Evolutionary conservation across 2,329 filamentous ascomycete genomes (phyloP), one percentile per base, ranked within the genome.

Genomic region (Hymenoscyphus occultus): DNA sequence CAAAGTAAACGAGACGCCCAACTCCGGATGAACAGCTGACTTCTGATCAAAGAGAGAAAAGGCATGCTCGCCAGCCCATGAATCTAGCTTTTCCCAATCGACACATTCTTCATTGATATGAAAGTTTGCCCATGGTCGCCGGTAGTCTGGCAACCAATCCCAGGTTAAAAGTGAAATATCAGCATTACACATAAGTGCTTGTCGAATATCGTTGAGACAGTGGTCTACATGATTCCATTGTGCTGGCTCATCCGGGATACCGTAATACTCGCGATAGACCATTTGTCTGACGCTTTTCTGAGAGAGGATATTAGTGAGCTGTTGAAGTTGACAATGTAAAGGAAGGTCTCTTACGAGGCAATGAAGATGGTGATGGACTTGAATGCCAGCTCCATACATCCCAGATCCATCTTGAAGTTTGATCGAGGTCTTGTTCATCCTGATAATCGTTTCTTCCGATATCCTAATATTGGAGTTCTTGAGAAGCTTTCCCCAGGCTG

Each of bases 361-460:
- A 48, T 66, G 64, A 19, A 66, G n/a, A 56, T 66, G 60, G 32
- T 66, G 64, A 56, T 64, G 62, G 14, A 59, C 64, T 58, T 59
- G 56, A 16, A 66, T 28, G 7, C 61, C 61, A 10, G 59, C 61
- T 59, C 63, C 56, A 59, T 63, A 66, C 51, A 63, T 40, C 3
- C 61, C 61, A 32, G 35, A 42, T 31, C 51, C 61, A 51, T 66
- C 64, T 28, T 66, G 61, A 4, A 66, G 40, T 39, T 66, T 48
- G 16, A 58, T 58, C 4, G 40, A 42, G 9, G 57, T 42, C 22
- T 54, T 32, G 12, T 63, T 63, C 61, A 63, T n/a, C 22, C 48
- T 63, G 12, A 45, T 56, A 22, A 63, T 58, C n/a, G 57, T 56
- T 12, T 63, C 61, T 10, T 31, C 54, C 5, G 51, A 45, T 19